phyloP scores from a whole-genome alignment of 2,329 filamentous ascomycete genomes.

The Fusarium kyushuense region DNA sequence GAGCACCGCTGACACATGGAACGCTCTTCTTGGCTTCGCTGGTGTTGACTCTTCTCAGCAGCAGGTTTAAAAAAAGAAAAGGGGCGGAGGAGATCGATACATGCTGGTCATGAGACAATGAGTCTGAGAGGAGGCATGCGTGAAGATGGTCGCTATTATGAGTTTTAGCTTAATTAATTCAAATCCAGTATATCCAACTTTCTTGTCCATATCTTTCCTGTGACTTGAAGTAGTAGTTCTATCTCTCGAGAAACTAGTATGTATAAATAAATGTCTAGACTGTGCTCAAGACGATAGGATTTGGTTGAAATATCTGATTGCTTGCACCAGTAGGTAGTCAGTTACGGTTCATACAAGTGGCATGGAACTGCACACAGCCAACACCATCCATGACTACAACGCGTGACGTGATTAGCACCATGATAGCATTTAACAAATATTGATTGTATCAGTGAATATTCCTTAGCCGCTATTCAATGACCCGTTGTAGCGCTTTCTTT shows the following conservation, averaged over 20 bases:
- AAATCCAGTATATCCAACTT: conserved; percentile 9
- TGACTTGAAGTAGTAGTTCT: not conserved
- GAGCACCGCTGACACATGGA: conserved; percentile 63
- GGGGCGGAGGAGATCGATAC: conserved; percentile 12
- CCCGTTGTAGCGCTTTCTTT: not conserved
- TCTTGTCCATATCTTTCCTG: no score
- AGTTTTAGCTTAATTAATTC: conserved; percentile 20
- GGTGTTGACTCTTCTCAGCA: conserved; percentile 42
- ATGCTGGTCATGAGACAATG: conserved; percentile 37
- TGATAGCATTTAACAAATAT: not conserved
- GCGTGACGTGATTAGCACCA: not conserved
- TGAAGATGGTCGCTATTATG: conserved; percentile 18
- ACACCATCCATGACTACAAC: not conserved
- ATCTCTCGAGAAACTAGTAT: no score
- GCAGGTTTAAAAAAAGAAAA: conserved; percentile 30
- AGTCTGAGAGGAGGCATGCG: conserved; percentile 6
- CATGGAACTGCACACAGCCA: not conserved
- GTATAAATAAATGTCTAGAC: not conserved
- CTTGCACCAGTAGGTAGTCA: not conserved
- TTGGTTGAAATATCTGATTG: not conserved
- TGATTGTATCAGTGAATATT: not conserved
- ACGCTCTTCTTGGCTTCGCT: conserved; percentile 55
- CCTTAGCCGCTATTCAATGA: conserved; percentile 7
- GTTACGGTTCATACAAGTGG: not conserved
- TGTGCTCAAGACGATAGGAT: not conserved